Evolutionary conservation across 495 filamentous ascomycete genomes (phyloP).

Genomic region (Lasiosphaeria ovina): DNA sequence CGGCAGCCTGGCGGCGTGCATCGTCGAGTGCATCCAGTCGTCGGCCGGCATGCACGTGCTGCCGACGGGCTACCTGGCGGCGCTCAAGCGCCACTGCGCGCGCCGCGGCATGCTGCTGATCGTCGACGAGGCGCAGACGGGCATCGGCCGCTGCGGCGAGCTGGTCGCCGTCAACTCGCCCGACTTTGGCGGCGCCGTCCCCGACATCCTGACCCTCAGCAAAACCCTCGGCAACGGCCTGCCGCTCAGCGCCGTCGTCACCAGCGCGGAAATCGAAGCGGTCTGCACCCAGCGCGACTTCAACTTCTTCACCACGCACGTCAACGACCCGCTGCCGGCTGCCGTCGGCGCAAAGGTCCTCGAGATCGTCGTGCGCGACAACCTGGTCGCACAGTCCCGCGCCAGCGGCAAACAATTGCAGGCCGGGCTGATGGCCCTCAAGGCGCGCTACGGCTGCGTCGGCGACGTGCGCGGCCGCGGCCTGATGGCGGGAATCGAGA

Average conservation of each 20-base stretch:
- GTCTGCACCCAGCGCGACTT: conserved; percentile 37
- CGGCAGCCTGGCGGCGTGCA: conserved; percentile 55
- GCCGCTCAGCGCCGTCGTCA: conserved; percentile 51
- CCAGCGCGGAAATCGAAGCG: conserved; percentile 45
- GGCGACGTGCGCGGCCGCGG: conserved; percentile 56
- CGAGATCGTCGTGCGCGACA: conserved; percentile 53
- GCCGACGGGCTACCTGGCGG: conserved; percentile 46
- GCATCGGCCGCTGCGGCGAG: conserved; percentile 49
- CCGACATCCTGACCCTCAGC: conserved; percentile 52
- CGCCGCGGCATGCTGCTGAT: conserved; percentile 53
- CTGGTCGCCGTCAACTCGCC: conserved; percentile 50
- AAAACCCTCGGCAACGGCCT: conserved; percentile 57
- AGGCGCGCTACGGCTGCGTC: conserved; percentile 51
- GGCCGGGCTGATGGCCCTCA: conserved; percentile 40
- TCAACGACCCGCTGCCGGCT: conserved; percentile 55
- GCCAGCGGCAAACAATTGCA: conserved; percentile 43
- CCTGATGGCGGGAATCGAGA: conserved; percentile 53
- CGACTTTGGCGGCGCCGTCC: conserved; percentile 39
- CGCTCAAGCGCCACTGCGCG: conserved; percentile 47
- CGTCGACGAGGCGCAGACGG: conserved; percentile 57
- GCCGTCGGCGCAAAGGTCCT: conserved; percentile 56
- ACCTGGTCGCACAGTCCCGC: conserved; percentile 39
- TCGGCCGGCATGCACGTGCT: conserved; percentile 51
- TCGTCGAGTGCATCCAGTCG: conserved; percentile 55
- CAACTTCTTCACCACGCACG: conserved; percentile 43